Evolutionary conservation across 2,329 filamentous ascomycete species (phyloP), one percentile per base, ranked within the genome.

Genomic region (Fusarium succisae): DNA sequence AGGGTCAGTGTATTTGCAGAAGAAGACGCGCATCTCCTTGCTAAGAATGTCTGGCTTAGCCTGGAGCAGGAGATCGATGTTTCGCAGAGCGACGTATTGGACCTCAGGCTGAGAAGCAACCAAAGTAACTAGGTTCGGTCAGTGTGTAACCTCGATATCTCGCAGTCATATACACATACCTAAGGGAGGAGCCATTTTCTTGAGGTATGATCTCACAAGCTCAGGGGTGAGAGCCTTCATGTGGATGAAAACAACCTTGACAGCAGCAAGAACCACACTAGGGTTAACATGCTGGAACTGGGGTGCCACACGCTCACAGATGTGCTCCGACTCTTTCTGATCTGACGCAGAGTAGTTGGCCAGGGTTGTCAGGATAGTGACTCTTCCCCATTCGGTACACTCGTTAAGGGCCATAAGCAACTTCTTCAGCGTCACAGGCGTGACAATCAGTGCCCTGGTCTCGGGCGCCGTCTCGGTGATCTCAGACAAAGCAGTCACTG

Each of bases 1-100:
- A 4, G 96, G 96, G 78, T 99, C 96, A 81, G 98, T 98, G 86
- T 99, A 99, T 85, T 99, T 99, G 92, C 96, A 99, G 86, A 99
- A 99, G 86, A 99, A 99, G 14, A 99, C 96, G 50, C 96, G 91
- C 79, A 99, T 91, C 83, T 99, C 96, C 83, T 98, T 98, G 87
- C 94, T 97, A 15, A 99, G 88, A 63, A 99, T 98, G 76, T 98
- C 95, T 17, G 96, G 95, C 82, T 98, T 96, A 77, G 97, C 96
- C 83, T 99, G 96, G 32, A 99, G 88, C 11, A 99, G 88, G 39
- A 99, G 90, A 77, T 99, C 96, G 79, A 99, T 99, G 82, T 99
- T 99, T 73, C 96, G 89, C 56, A 99, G 86, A 20, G 96, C 96
- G 63, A 99, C 96, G 81, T 99, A 99, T 84, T 99, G 96, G 44